phyloP scores from a whole-genome alignment of 441 rosid genomes.

The Metrosideros polymorpha region DNA sequence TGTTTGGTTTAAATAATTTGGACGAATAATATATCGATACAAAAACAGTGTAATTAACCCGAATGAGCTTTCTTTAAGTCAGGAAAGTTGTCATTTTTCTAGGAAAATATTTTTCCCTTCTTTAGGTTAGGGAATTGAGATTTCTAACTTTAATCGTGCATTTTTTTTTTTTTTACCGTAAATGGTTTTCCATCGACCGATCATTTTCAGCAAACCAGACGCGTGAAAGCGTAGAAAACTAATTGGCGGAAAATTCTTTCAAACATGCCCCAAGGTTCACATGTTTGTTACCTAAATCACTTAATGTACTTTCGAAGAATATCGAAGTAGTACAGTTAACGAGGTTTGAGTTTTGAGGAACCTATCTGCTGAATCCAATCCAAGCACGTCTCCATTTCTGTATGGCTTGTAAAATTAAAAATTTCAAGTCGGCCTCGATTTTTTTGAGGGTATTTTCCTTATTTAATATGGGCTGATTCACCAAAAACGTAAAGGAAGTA shows the following conservation, averaged over 20 bases:
- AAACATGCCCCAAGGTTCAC: too few relatives aligned
- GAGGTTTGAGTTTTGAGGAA: neutral
- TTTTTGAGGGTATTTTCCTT: neutral
- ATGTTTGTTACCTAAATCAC: neutral
- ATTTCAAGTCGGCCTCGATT: neutral
- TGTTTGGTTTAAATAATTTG: neutral
- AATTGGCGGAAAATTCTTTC: too few relatives aligned
- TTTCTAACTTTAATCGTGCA: too few relatives aligned
- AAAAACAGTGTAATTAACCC: neutral
- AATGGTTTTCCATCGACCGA: too few relatives aligned
- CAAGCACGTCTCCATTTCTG: neutral
- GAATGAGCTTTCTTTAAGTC: neutral
- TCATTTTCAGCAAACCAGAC: too few relatives aligned
- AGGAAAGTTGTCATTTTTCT: too few relatives aligned
- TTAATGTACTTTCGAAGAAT: neutral
- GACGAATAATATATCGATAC: neutral
- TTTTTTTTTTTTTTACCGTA: too few relatives aligned
- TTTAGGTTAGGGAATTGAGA: too few relatives aligned
- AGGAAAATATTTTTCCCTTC: too few relatives aligned
- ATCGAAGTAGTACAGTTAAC: neutral
- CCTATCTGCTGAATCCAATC: neutral
- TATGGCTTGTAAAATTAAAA: too few relatives aligned
- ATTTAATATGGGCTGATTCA: neutral
- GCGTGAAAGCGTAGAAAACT: too few relatives aligned
- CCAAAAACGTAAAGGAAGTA: neutral